A percentile compares a stretch with the other conserved stretches of the same genome.
Evolutionary conservation across 768 basidiomycete genomes (phyloP).

Genomic region (Aureoboletus auriporus): DNA sequence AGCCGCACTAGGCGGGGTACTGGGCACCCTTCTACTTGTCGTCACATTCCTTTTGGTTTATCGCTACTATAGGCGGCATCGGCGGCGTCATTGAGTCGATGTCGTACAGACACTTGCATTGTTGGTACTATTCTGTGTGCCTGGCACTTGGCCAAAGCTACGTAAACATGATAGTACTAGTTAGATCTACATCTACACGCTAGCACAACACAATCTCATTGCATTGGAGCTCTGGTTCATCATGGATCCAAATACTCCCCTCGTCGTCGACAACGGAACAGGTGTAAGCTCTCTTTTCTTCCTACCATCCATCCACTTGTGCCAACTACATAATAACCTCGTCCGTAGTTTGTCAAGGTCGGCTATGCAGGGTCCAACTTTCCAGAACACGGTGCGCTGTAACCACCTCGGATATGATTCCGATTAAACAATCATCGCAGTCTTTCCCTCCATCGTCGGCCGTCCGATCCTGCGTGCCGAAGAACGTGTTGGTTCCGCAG

Average conservation of each 20-base stretch:
- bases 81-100: not conserved
- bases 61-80: constrained; percentile 3
- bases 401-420: not conserved
- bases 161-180: constrained; percentile 13
- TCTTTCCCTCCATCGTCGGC: constrained; percentile 95
- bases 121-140: too few relatives aligned
- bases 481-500: constrained; percentile 80
- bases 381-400: constrained; percentile 75
- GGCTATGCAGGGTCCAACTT: constrained; percentile 93
- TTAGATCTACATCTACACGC: not conserved
- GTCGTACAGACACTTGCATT: not conserved
- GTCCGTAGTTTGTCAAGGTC: constrained; percentile 80
- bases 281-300: constrained; percentile 51
- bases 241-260: constrained; percentile 39
- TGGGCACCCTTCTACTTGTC: constrained; percentile 13
- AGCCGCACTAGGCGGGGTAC: constrained; percentile 6
- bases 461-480: constrained; percentile 97
- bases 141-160: constrained; percentile 12
- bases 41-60: constrained; percentile 4
- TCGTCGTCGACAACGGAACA: constrained; percentile 88
- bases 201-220: not conserved
- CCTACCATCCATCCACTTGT: constrained; percentile 3
- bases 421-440: constrained; percentile 34
- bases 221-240: not conserved
- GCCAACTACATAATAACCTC: not conserved